Conservation (phyloP, 192 early-diverging fungal species). For the Podochytrium sp. region DNA sequence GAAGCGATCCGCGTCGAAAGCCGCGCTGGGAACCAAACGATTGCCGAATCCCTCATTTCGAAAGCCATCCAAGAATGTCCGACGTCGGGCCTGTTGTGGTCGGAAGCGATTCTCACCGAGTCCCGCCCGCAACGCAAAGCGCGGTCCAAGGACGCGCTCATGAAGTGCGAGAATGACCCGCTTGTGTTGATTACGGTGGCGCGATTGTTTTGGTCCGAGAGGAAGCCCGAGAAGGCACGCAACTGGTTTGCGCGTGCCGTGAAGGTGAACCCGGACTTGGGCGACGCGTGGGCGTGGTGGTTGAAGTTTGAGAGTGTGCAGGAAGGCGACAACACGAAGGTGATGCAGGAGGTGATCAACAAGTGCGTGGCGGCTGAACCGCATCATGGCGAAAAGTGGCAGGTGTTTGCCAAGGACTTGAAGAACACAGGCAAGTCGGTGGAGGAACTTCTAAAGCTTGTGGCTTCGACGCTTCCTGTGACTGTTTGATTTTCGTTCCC, state of each 20-base stretch:
- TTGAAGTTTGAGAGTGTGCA: conserved; percentile 82
- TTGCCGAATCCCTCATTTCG: conserved; percentile 75
- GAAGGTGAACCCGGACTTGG: conserved; percentile 81
- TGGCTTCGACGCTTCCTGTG: conserved; percentile 39
- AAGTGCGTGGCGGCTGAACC: conserved; percentile 82
- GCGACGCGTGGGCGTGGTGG: conserved; percentile 96
- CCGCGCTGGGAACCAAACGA: conserved; percentile 69
- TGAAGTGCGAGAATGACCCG: conserved; percentile 87
- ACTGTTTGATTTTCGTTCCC: conserved; percentile 25
- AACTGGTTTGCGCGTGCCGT: conserved; percentile 88
- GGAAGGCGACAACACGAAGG: conserved; percentile 68
- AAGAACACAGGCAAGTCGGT: conserved; percentile 67
- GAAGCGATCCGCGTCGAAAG: conserved; percentile 81
- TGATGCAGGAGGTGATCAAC: conserved; percentile 57
- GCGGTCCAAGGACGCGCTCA: conserved; percentile 86
- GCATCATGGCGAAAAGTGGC: conserved; percentile 90
- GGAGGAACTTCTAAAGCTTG: conserved; percentile 60
- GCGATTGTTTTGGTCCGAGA: conserved; percentile 90
- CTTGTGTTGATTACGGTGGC: conserved; percentile 81
- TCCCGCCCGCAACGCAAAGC: conserved; percentile 86
- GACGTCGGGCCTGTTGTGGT: conserved; percentile 82
- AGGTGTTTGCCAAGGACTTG: conserved; percentile 75
- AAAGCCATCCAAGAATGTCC: conserved; percentile 96
- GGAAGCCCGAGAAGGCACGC: conserved; percentile 91
- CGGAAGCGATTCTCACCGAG: conserved; percentile 84